Conservation (phyloP, 2,329 filamentous ascomycete species). For the Curvularia hawaiiensis region DNA sequence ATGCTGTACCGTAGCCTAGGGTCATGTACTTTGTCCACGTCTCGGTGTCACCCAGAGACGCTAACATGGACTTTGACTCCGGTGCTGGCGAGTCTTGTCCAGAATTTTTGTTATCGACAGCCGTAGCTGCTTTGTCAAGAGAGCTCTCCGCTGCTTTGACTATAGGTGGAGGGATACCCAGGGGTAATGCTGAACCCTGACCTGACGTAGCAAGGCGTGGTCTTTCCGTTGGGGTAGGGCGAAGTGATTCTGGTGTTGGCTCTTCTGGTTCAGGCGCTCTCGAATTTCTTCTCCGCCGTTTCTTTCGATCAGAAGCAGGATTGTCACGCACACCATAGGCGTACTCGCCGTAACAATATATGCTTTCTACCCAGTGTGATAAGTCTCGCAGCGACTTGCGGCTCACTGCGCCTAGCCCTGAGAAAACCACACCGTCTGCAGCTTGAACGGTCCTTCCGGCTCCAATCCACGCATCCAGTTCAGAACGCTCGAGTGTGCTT, state of each 20-base stretch:
- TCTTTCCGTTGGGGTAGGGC: slow-evolving; percentile 8
- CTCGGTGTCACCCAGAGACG: slow-evolving; percentile 52
- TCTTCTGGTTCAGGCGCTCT: slow-evolving; percentile 11
- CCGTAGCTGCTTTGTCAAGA: slow-evolving; percentile 50
- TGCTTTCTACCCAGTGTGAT: slow-evolving; percentile 84
- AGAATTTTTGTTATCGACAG: slow-evolving; percentile 33
- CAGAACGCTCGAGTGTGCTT: slow-evolving; percentile 26
- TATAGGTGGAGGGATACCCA: slow-evolving; percentile 55
- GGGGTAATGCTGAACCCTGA: slow-evolving; percentile 23
- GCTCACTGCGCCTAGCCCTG: slow-evolving; percentile 76
- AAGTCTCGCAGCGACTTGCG: slow-evolving; percentile 73
- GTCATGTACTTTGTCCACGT: slow-evolving; percentile 58
- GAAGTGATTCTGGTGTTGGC: slow-evolving; percentile 5
- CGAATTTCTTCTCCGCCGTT: slow-evolving; percentile 49
- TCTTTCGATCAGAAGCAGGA: slow-evolving; percentile 68
- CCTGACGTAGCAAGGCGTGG: slow-evolving; percentile 12
- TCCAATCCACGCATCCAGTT: slow-evolving; percentile 71
- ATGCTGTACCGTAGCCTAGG: slow-evolving; percentile 52
- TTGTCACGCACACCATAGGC: slow-evolving; percentile 86
- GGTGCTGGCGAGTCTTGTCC: slow-evolving; percentile 22
- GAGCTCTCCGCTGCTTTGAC: slow-evolving; percentile 52
- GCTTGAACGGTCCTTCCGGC: slow-evolving; percentile 68
- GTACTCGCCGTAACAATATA: slow-evolving; percentile 82
- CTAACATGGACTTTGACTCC: slow-evolving; percentile 32
- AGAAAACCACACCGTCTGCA: slow-evolving; percentile 84